These are phyloP conservation scores for Colletotrichum graminicola DNA, from an alignment of 2,329 filamentous ascomycete genomes.

Conservation along the genomic window DNA sequence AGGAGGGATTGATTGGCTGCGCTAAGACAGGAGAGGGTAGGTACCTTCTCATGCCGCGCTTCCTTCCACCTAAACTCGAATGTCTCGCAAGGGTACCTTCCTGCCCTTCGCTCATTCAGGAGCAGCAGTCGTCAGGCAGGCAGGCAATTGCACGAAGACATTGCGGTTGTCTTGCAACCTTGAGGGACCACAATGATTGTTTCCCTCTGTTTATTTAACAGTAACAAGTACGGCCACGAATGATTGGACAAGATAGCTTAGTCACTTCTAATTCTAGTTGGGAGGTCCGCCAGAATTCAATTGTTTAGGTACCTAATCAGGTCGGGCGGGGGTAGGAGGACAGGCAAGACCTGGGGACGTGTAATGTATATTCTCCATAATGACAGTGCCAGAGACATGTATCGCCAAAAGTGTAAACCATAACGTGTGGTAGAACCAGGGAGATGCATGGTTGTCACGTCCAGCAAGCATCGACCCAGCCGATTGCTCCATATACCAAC, in stretches of 20 bases:
- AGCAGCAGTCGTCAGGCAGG: not conserved
- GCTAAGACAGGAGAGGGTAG: slow-evolving; percentile 10
- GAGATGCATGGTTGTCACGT: not conserved
- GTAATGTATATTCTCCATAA: not conserved
- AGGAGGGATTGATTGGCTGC: slow-evolving; percentile 18
- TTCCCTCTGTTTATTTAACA: not conserved
- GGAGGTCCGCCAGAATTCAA: not conserved
- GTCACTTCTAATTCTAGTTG: not conserved
- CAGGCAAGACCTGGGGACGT: not conserved
- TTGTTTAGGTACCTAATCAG: not conserved
- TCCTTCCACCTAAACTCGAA: not conserved
- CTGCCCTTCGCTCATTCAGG: not conserved
- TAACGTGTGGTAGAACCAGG: not conserved
- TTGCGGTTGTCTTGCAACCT: not conserved
- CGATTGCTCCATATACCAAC: not conserved
- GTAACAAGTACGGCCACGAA: not conserved
- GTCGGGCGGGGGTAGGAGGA: not conserved
- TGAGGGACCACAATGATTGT: not conserved
- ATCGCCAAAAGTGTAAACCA: not conserved
- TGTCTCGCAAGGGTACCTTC: slow-evolving; percentile 1
- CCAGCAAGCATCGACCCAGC: not conserved
- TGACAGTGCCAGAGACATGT: not conserved
- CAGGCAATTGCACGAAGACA: not conserved
- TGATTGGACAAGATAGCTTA: not conserved
- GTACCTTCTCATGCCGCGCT: not conserved